Conservation (phyloP, 148 eudicot genomes). For the Rhododendron simsii region DNA sequence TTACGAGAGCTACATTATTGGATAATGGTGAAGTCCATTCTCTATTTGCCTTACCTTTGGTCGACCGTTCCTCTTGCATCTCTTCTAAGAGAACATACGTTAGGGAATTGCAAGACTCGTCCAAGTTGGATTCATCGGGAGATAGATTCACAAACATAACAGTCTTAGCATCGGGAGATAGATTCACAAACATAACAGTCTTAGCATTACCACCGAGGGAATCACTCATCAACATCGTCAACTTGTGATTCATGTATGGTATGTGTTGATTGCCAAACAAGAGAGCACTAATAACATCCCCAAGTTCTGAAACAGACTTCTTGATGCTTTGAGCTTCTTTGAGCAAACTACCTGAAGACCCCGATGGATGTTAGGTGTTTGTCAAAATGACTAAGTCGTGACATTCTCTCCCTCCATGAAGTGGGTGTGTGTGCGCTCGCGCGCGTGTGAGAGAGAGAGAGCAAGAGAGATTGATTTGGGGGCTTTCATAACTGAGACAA, state of each 20-base stretch:
- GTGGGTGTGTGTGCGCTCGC: too few relatives aligned
- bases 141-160: constrained; percentile 93
- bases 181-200: constrained; percentile 93
- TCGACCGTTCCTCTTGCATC: constrained; percentile 75
- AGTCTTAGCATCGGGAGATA: constrained; percentile 96
- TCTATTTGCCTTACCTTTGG: constrained; percentile 32
- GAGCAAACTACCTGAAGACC: constrained; percentile 80
- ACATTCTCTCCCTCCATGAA: too few relatives aligned
- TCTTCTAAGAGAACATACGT: constrained; percentile 67
- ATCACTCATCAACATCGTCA: constrained; percentile 98
- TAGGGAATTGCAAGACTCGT: constrained; percentile 85
- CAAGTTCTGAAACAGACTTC: constrained; percentile 92
- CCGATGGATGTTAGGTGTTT: constrained; percentile 24
- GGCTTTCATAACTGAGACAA: too few relatives aligned
- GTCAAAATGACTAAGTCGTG: too few relatives aligned
- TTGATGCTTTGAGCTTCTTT: constrained; percentile 99
- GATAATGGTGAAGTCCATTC: too few relatives aligned
- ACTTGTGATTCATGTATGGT: constrained; percentile 88
- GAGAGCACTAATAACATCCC: constrained; percentile 93
- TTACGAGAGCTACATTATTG: too few relatives aligned
- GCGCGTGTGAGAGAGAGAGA: too few relatives aligned
- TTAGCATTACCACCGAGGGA: constrained; percentile 99
- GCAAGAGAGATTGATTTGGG: too few relatives aligned
- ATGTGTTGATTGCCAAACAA: constrained; percentile 82
- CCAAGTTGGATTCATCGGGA: constrained; percentile 91